These are phyloP conservation scores for Ogataea wickerhamii DNA, from an alignment of 805 yeast genomes.

Conservation along the genomic window DNA sequence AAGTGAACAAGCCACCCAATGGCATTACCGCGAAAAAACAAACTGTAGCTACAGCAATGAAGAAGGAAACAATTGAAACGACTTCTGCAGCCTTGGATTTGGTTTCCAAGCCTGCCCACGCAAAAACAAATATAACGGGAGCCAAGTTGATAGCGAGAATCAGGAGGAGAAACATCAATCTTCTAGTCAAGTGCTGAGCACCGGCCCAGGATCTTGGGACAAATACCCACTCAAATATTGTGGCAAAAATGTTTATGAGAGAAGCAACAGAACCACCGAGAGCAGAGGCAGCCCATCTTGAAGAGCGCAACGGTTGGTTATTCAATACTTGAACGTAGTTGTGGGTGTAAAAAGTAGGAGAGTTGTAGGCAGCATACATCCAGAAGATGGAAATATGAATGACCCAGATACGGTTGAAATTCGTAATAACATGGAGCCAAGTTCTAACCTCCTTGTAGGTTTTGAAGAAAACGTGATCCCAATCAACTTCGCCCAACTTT, in stretches of 20 bases:
- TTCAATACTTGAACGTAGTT: constrained; percentile 79
- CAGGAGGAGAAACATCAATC: constrained; percentile 68
- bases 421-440: constrained; percentile 93
- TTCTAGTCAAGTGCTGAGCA: constrained; percentile 91
- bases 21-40: constrained; percentile 93
- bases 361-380: constrained; percentile 92
- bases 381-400: constrained; percentile 86
- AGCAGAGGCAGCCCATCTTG: constrained; percentile 90
- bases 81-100: constrained; percentile 70
- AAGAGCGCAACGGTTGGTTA: constrained; percentile 85
- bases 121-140: constrained; percentile 82
- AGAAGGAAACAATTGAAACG: constrained; percentile 83
- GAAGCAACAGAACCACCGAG: constrained; percentile 89
- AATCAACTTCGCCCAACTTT: constrained; percentile 85
- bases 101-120: constrained; percentile 66
- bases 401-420: constrained; percentile 98
- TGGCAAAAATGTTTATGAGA: constrained; percentile 78
- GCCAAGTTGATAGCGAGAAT: constrained; percentile 73
- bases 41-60: constrained; percentile 80
- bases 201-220: constrained; percentile 99
- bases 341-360: constrained; percentile 87
- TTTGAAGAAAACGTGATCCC: constrained; percentile 91
- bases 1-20: constrained; percentile 90
- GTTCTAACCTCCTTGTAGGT: constrained; percentile 95
- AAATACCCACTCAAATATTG: constrained; percentile 88